Base-by-base conservation (phyloP, 179 eudicot species). In the Heliamphora pulchella region DNA sequence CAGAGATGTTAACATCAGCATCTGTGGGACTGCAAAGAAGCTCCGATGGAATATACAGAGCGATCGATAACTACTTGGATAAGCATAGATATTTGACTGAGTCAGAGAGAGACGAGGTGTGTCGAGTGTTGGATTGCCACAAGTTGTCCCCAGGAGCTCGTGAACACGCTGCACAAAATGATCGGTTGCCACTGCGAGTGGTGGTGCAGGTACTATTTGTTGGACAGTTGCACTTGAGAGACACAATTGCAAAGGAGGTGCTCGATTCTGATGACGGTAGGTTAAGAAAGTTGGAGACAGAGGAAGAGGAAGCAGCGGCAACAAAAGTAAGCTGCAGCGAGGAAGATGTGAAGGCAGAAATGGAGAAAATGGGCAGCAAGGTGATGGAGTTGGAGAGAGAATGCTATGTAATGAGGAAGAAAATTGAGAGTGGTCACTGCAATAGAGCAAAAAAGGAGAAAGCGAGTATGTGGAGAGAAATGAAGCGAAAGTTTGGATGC, bases 401-500 rank as follows among this genome's bases (percentile, higher is more conserved):
- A 63, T 88, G 89, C 31, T 15, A 14, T 54, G 31, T 51, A 54
- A 89, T 89, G 85, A 86, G 51, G 75, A 84, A 72, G 69, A 91
- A 88, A 82, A 86, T 90, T 11, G 79, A 84, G 72, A 82, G 80
- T 54, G 85, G 82, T 47, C 68, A 81, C 18, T 73, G 80, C 81
- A 76, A 71, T 48, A 88, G 58, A 47, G 3, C 48, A 50, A 81
- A 80, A 47, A 89, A 86, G 87, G 80, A 80, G 80, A 94, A 89
- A 77, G 73, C 20, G 67, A 84, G 92, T 53, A 57, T 94, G 67
- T 94, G 98, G 98, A 88, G 73, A 71, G 93, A 91, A 77, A 81
- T 94, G 91, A 94, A 92, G 91, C 88, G 95, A 85, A 91, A 91
- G 84, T 79, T 94, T 76, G 95, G 97, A 79, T 94, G 98, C 80